These are phyloP conservation scores for Aspergillus luchuensis DNA, from an alignment of 2,329 filamentous ascomycete species.

Conservation along the genomic window DNA sequence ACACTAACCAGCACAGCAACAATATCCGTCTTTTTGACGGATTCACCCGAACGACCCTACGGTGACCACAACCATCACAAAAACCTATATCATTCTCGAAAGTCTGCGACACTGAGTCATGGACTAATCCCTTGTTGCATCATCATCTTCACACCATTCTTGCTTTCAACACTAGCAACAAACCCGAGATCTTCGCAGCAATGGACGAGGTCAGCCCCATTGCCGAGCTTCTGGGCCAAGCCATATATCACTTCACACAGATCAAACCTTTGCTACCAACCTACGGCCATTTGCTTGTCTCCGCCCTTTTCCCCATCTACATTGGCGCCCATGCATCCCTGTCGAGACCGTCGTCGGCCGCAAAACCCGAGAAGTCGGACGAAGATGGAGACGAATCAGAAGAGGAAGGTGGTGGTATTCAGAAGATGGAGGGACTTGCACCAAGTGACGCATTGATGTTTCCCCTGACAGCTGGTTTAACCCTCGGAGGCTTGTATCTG, in stretches of 20 bases:
- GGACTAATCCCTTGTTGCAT: no score
- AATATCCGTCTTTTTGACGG: no score
- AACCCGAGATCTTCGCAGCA: constrained; percentile 8
- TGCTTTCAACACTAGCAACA: not conserved
- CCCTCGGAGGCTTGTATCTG: constrained; percentile 77
- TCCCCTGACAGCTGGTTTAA: constrained; percentile 72
- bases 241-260: constrained; percentile 48
- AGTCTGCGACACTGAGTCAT: no score
- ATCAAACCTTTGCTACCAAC: constrained; percentile 55
- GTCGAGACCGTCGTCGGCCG: constrained; percentile 78
- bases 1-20: no score
- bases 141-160: no score
- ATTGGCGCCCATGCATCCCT: constrained; percentile 83
- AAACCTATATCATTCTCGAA: no score
- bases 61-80: no score
- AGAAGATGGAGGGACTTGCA: constrained; percentile 68
- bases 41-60: no score
- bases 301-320: constrained; percentile 80
- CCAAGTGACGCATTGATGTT: constrained; percentile 82
- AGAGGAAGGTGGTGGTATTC: constrained; percentile 53
- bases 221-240: constrained; percentile 42
- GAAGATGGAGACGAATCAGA: constrained; percentile 33
- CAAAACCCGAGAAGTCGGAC: constrained; percentile 55
- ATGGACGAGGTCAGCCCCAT: constrained; percentile 42
- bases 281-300: constrained; percentile 63